Base-by-base conservation (phyloP, 2,329 filamentous ascomycete species). In the Exophiala aquamarina region DNA sequence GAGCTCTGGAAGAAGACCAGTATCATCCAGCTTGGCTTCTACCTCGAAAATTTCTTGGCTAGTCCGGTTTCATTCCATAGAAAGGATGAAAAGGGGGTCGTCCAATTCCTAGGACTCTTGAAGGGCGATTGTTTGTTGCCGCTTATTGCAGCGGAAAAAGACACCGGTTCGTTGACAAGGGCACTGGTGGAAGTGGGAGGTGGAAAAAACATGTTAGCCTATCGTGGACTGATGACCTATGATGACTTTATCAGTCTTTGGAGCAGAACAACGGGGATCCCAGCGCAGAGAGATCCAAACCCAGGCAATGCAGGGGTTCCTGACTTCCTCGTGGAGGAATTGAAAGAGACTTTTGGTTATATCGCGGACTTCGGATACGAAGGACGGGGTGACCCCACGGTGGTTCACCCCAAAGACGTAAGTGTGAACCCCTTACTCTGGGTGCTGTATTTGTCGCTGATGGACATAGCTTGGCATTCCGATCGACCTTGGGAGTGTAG, bases 1-100 rank as follows among this genome's bases (percentile, higher is more conserved):
- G 57, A 55, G 4, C 58, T 80, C 23, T 72, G 71, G 5, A 62
- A 60, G 41, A 79, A 78, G 62, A 75, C 74, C 69, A 75, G 37
- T 34, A 18, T 45, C 21, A 20, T 56, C 17, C 49, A 52, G 17
- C 18, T 55, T 6, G 52, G 52, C 3, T 35, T 31, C 9, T 53
- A 49, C 31, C 15, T 53, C 31, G 26, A 31, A 3, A 49, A 48
- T 20, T 8, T 28, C 3, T 26, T 29, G 20, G 36, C 19, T 4
- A 31, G 13, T 10, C 38, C 50, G 8, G 35, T 41, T 17, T 41
- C 33, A 19, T 23, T 23, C 29, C 40, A 36, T 8, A 19, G 20
- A 26, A 52, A 44, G 47, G 38, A 50, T 19, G 36, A 34, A 9
- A 37, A 49, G 11, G 51, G 51, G 5, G 29, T 40, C 4, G 45